These are phyloP conservation scores for Melaleuca quinquenervia DNA, from an alignment of 345 rosid genomes.

Conservation along the genomic window DNA sequence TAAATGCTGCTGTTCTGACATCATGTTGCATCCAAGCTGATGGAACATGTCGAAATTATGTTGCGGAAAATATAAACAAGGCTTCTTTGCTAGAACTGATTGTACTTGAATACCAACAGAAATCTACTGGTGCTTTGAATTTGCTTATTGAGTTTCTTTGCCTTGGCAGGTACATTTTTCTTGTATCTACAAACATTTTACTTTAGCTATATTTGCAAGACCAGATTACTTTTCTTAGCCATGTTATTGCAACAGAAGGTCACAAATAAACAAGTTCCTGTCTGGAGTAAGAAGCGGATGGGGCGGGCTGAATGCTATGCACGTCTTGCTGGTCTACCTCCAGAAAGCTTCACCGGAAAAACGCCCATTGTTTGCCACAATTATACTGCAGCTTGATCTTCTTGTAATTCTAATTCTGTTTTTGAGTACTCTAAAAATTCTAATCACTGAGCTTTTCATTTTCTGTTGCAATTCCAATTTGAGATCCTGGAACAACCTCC, in stretches of 20 bases:
- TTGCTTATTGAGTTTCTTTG: constrained; percentile 38
- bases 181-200: background rate
- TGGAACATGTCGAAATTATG: constrained; percentile 32
- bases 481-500: background rate
- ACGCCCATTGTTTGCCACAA: constrained; percentile 38
- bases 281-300: constrained; percentile 24
- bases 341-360: constrained; percentile 36
- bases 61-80: constrained; percentile 38
- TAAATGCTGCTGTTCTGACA: constrained; percentile 20
- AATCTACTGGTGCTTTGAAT: constrained; percentile 9
- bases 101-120: constrained; percentile 14
- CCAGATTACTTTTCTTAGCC: background rate
- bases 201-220: background rate
- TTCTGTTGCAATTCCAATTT: background rate
- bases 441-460: background rate
- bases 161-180: constrained; percentile 29
- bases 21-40: constrained; percentile 35
- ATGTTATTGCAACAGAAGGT: constrained; percentile 22
- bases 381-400: constrained; percentile 54
- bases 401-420: constrained; percentile 22
- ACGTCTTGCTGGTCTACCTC: constrained; percentile 35
- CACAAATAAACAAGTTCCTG: constrained; percentile 20
- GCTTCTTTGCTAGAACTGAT: constrained; percentile 43
- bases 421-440: background rate
- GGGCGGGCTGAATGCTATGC: constrained; percentile 42